phyloP scores from a whole-genome alignment of 2,329 filamentous ascomycete species.

The Mycosphaerella sp. region DNA sequence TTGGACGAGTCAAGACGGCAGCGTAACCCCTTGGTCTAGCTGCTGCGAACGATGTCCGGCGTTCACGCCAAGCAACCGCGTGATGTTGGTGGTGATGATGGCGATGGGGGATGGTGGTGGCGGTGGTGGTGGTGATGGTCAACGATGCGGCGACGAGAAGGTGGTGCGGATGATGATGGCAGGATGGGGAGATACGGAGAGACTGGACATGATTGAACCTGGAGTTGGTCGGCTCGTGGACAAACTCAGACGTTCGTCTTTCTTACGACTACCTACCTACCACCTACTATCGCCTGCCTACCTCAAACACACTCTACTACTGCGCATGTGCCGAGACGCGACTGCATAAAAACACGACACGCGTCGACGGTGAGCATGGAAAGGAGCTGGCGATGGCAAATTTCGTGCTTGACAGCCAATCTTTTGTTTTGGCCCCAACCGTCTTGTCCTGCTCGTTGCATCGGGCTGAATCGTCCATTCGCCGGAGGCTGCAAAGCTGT shows the following conservation, averaged over 20 bases:
- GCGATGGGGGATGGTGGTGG: slow-evolving; percentile 1
- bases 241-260: neutral
- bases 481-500: too few relatives aligned
- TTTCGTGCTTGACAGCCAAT: neutral
- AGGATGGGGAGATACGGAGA: neutral
- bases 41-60: slow-evolving; percentile 4
- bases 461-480: neutral
- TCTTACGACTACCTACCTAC: neutral
- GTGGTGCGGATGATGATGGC: slow-evolving; percentile 2
- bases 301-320: too few relatives aligned
- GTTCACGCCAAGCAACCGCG: slow-evolving; percentile 4
- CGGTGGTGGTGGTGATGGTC: slow-evolving; percentile 1
- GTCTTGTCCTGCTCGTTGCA: slow-evolving; percentile 1
- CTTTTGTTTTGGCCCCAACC: neutral
- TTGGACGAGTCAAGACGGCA: slow-evolving; percentile 1
- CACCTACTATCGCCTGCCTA: neutral
- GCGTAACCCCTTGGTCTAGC: slow-evolving; percentile 5
- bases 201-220: neutral
- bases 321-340: neutral
- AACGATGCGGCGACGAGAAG: slow-evolving; percentile 7
- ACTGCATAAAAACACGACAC: neutral
- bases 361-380: neutral
- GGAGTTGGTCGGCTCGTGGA: neutral
- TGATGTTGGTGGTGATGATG: slow-evolving; percentile 4
- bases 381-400: neutral